These are phyloP conservation scores for Emericellopsis terricola DNA, from an alignment of 495 filamentous ascomycete genomes.

Conservation along the genomic window DNA sequence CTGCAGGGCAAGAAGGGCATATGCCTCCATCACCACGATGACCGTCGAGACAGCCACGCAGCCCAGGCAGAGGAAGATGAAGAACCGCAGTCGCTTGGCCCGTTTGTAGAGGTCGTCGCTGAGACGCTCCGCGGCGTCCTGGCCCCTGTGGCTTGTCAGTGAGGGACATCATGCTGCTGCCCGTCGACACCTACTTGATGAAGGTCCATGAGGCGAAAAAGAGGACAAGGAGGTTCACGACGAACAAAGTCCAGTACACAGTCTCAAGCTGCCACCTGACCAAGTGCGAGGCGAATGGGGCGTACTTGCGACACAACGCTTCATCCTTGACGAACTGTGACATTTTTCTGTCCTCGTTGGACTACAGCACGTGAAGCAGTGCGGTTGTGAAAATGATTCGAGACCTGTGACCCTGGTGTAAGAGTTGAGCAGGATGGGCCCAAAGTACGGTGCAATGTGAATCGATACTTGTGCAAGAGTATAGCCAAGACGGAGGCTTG, in stretches of 20 bases:
- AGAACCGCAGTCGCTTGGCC: conserved; percentile 7
- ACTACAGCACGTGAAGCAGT: no score
- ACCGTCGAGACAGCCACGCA: conserved; percentile 15
- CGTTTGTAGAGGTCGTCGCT: background rate
- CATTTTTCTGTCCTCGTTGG: no score
- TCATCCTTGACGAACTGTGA: background rate
- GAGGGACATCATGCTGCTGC: background rate
- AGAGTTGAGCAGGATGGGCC: no score
- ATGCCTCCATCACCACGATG: conserved; percentile 22
- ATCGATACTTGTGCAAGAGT: no score
- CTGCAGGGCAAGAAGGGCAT: conserved; percentile 20
- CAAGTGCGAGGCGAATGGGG: conserved; percentile 22
- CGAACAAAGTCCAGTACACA: conserved; percentile 29
- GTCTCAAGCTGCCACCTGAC: conserved; percentile 19
- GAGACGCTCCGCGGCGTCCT: conserved; percentile 1
- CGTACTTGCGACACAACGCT: conserved; percentile 23
- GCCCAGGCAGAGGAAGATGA: conserved; percentile 13
- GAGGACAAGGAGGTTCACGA: conserved; percentile 17
- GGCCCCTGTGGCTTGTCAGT: background rate
- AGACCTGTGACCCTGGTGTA: no score
- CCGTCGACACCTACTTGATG: conserved; percentile 14
- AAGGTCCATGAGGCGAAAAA: conserved; percentile 21
- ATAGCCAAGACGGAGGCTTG: no score
- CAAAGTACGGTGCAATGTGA: no score
- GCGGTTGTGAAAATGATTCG: no score